A percentile compares a stretch with the other conserved stretches of the same genome.
Evolutionary conservation across 2,329 filamentous ascomycete genomes (phyloP).

Genomic region (Clonostachys chloroleuca): DNA sequence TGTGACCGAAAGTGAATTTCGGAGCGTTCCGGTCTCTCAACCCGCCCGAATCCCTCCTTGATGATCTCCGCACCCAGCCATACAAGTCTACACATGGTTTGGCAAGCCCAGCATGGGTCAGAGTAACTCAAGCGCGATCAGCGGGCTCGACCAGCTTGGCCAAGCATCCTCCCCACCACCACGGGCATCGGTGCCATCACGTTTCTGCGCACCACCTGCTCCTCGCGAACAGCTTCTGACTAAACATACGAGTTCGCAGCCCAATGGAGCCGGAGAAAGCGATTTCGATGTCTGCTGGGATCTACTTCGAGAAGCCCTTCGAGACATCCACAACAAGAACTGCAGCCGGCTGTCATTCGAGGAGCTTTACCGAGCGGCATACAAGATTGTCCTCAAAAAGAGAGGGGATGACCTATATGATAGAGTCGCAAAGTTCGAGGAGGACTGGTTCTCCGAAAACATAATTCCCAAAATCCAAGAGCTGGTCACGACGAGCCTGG

Average conservation of each 20-base stretch:
- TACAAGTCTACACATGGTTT: too few species aligned
- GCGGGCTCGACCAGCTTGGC: conserved; percentile 3
- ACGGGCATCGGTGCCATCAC: neutral
- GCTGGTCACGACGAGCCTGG: conserved; percentile 66
- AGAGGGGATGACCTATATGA: conserved; percentile 79
- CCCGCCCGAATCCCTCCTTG: too few species aligned
- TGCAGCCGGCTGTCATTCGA: conserved; percentile 90
- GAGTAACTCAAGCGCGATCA: too few species aligned
- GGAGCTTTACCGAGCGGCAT: conserved; percentile 87
- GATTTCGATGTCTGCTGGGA: conserved; percentile 88
- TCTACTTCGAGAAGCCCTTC: conserved; percentile 69
- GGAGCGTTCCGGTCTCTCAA: too few species aligned
- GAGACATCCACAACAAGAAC: conserved; percentile 88
- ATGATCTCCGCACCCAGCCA: too few species aligned
- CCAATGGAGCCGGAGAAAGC: conserved; percentile 48
- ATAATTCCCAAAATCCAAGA: conserved; percentile 68
- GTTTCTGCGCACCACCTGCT: too few species aligned
- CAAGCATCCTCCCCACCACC: neutral
- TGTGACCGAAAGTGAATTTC: too few species aligned
- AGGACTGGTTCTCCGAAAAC: conserved; percentile 70
- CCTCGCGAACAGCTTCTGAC: neutral
- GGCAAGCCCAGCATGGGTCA: too few species aligned
- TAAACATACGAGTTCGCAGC: conserved; percentile 12
- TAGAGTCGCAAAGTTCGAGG: conserved; percentile 75
- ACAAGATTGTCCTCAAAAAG: conserved; percentile 89